A percentile compares a stretch with the other conserved stretches of the same genome.
phyloP scores from a whole-genome alignment of 805 yeast species.

The Phaffomyces antillensis region DNA sequence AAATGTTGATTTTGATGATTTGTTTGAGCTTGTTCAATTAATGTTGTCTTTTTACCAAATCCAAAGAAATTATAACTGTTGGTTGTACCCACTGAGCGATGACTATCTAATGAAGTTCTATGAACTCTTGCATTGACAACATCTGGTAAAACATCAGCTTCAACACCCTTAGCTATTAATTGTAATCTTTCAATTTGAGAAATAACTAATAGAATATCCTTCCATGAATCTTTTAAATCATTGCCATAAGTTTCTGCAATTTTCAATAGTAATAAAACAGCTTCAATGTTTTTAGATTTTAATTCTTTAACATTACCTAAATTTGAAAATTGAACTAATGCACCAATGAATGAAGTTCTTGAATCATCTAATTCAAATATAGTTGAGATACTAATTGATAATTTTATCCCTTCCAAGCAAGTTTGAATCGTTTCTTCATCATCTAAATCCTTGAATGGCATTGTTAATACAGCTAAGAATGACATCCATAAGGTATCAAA shows the following conservation, averaged over 20 bases:
- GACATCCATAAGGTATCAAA: slow-evolving; percentile 98
- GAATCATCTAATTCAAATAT: slow-evolving; percentile 80
- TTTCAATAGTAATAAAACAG: slow-evolving; percentile 66
- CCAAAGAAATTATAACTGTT: slow-evolving; percentile 38
- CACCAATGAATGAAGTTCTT: slow-evolving; percentile 82
- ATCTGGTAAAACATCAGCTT: slow-evolving; percentile 80
- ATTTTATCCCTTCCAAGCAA: slow-evolving; percentile 79
- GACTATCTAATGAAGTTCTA: slow-evolving; percentile 46
- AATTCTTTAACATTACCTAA: slow-evolving; percentile 74
- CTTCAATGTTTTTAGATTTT: slow-evolving; percentile 72
- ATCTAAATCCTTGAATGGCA: slow-evolving; percentile 85
- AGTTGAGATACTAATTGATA: slow-evolving; percentile 78
- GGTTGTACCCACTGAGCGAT: slow-evolving; percentile 22
- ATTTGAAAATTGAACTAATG: slow-evolving; percentile 80
- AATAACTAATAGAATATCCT: slow-evolving; percentile 67
- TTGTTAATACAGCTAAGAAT: slow-evolving; percentile 85
- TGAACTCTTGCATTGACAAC: slow-evolving; percentile 59
- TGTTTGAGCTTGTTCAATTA: slow-evolving; percentile 60
- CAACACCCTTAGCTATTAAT: slow-evolving; percentile 79
- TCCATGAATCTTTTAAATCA: slow-evolving; percentile 71
- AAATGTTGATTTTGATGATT: slow-evolving; percentile 69
- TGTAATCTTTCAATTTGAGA: slow-evolving; percentile 91
- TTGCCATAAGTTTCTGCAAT: slow-evolving; percentile 80
- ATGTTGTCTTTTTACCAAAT: slow-evolving; percentile 47
- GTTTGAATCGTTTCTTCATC: slow-evolving; percentile 60